phyloP scores from a whole-genome alignment of 192 early-diverging fungal genomes.

The Globomyces pollinis-pini region DNA sequence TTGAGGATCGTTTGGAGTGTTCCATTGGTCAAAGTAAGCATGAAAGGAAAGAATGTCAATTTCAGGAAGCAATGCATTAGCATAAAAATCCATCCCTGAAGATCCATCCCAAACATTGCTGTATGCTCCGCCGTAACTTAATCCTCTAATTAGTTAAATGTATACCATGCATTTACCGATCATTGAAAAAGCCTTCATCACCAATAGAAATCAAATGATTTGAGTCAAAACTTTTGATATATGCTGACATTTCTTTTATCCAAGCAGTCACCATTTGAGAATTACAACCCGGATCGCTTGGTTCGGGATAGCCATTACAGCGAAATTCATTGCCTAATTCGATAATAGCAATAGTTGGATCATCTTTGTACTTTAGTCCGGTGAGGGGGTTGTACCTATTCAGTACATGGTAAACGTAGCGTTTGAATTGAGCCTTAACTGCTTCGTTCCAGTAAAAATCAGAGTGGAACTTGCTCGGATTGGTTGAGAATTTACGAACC shows the following conservation, averaged over 20 bases:
- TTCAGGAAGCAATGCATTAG: slow-evolving; percentile 7
- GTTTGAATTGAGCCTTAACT: slow-evolving; percentile 22
- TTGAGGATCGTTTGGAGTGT: slow-evolving; percentile 3
- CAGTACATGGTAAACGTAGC: slow-evolving; percentile 22
- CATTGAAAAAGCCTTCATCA: slow-evolving; percentile 32
- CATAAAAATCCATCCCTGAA: slow-evolving; percentile 26
- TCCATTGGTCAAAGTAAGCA: slow-evolving; percentile 23
- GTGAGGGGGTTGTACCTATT: slow-evolving; percentile 25
- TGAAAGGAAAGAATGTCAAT: slow-evolving; percentile 30
- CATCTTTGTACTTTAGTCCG: slow-evolving; percentile 27
- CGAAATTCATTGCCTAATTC: slow-evolving; percentile 30
- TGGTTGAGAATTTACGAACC: slow-evolving; percentile 10
- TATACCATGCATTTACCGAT: background rate
- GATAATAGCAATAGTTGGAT: slow-evolving; percentile 27
- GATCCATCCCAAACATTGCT: slow-evolving; percentile 19
- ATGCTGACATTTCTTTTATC: slow-evolving; percentile 23
- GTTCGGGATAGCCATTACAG: slow-evolving; percentile 15
- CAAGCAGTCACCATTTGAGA: slow-evolving; percentile 20
- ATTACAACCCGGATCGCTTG: slow-evolving; percentile 9
- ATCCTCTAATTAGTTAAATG: background rate
- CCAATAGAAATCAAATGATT: slow-evolving; percentile 33
- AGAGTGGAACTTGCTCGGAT: slow-evolving; percentile 16
- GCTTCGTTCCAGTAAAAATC: slow-evolving; percentile 25
- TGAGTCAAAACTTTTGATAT: slow-evolving; percentile 26
- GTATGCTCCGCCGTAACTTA: background rate